Conservation (phyloP, 768 basidiomycete species). For the Gymnopilus dilepis region DNA sequence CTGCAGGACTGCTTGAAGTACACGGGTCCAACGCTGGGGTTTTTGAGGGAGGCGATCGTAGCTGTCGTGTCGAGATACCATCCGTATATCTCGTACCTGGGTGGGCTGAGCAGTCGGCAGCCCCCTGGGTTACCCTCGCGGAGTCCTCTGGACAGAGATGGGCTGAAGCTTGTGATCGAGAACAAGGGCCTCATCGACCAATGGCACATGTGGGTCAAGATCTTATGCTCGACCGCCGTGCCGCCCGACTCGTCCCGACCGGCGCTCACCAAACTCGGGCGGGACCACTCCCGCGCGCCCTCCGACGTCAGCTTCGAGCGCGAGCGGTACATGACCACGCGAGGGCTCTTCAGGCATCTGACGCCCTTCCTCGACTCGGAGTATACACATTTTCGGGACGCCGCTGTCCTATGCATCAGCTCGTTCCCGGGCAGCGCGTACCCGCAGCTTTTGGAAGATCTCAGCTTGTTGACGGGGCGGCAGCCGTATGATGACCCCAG, state of each 20-base stretch:
- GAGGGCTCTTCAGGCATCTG: conserved; percentile 83
- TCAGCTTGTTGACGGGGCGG: conserved; percentile 77
- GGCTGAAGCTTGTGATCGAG: conserved; percentile 56
- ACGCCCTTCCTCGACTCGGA: conserved; percentile 90
- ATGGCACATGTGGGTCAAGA: conserved; percentile 85
- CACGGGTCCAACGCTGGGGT: conserved; percentile 46
- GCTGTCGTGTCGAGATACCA: conserved; percentile 75
- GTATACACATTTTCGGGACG: conserved; percentile 80
- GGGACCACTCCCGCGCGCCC: conserved; percentile 72
- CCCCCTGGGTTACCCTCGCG: conserved; percentile 49
- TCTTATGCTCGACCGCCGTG: conserved; percentile 82
- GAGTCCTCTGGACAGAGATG: conserved; percentile 53
- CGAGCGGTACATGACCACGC: conserved; percentile 81
- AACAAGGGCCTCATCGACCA: conserved; percentile 68
- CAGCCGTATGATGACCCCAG: conserved; percentile 83
- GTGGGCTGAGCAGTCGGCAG: conserved; percentile 67
- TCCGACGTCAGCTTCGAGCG: conserved; percentile 80
- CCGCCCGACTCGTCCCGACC: conserved; percentile 65
- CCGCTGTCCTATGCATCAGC: conserved; percentile 88
- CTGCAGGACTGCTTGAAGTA: conserved; percentile 61
- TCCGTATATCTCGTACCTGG: conserved; percentile 70
- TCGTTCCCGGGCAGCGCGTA: conserved; percentile 81
- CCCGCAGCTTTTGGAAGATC: conserved; percentile 81
- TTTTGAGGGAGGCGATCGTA: conserved; percentile 69
- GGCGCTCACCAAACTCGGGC: conserved; percentile 55